Base-by-base conservation (phyloP, 371 early-diverging fungal genomes). In the Basidiobolus heterosporus region DNA sequence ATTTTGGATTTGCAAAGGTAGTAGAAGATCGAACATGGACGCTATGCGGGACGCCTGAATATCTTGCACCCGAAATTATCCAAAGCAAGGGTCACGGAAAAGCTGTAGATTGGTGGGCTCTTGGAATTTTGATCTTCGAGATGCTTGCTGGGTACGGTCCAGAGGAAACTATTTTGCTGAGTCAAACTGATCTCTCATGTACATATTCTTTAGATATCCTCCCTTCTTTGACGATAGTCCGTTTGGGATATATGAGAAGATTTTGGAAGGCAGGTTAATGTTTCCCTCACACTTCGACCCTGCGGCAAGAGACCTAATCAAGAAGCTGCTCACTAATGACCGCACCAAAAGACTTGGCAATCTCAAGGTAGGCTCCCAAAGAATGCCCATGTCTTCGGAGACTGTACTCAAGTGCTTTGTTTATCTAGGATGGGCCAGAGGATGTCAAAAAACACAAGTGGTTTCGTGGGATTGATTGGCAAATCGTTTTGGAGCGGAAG, bases 91-190 rank as follows among this genome's bases (percentile, higher is more conserved):
- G 91, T 21, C 95, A 99, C 59, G 89, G 91, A 16, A 81, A 83
- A 59, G 87, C 92, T 6, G 98, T 91, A 2, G 99, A 99, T 66
- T 94, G 92, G 90, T 99, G 94, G 90, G 91, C 98, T 4, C 66
- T 98, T 40, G 98, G 98, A 20, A 79, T 98, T 39, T 69, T 99
- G 36, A 84, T 98, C 36, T 98, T 87, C 65, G 98, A 98, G 73
- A 86, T 91, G 78, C 59, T 85, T 59, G 82, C 80, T 24, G 96
- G 96, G 20, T 71, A 66, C 55, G 36, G 38, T 45, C 44, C 9
- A 24, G 11, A 2, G 0, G 22, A 9, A n/a, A 52, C 11, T 18
- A 22, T 1, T 1, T 17, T 21, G 20, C 42, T 41, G 23, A 39
- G 9, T 30, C 9, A 9, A 5, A 9, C 30, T 30, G 3, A 9